A percentile compares a stretch with the other conserved stretches of the same genome.
Evolutionary conservation across 176 grass and related monocot genomes (phyloP).

Genomic region (barley (Hordeum vulgare)): DNA sequence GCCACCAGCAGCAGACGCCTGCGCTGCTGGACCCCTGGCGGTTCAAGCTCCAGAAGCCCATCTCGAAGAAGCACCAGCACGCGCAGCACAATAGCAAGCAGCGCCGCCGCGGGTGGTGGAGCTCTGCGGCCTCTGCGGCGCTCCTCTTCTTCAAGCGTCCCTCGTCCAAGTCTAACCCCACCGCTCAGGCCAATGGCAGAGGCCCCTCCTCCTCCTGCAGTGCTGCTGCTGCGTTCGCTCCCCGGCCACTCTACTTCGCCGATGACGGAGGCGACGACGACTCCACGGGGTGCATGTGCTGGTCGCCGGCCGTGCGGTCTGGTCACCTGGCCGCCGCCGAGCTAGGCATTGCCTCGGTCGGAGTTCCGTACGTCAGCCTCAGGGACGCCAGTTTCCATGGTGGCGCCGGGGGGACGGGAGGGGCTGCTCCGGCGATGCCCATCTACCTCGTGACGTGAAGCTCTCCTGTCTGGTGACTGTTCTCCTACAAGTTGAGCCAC

Average conservation of each 20-base stretch:
- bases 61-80: conserved; percentile 31
- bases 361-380: conserved; percentile 40
- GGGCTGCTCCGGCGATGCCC: conserved; percentile 19
- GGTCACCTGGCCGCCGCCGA: conserved; percentile 34
- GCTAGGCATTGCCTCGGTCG: conserved; percentile 10
- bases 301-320: conserved; percentile 22
- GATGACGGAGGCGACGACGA: neutral
- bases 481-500: neutral
- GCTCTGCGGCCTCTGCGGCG: conserved; percentile 33
- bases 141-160: conserved; percentile 41
- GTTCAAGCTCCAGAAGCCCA: conserved; percentile 49
- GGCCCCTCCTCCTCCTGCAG: neutral
- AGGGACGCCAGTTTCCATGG: neutral
- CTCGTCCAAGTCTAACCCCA: neutral
- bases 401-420: neutral
- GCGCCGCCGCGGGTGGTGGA: conserved; percentile 47
- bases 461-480: neutral
- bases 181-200: neutral
- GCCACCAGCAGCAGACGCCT: neutral
- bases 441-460: conserved; percentile 67
- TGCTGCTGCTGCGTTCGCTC: neutral
- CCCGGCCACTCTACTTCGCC: conserved; percentile 18
- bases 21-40: conserved; percentile 25
- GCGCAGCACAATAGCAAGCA: neutral
- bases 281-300: conserved; percentile 14